Evolutionary conservation across 176 grass and related monocot species (phyloP), one percentile per base, ranked within the genome.

Genomic region (Guadua angustifolia): DNA sequence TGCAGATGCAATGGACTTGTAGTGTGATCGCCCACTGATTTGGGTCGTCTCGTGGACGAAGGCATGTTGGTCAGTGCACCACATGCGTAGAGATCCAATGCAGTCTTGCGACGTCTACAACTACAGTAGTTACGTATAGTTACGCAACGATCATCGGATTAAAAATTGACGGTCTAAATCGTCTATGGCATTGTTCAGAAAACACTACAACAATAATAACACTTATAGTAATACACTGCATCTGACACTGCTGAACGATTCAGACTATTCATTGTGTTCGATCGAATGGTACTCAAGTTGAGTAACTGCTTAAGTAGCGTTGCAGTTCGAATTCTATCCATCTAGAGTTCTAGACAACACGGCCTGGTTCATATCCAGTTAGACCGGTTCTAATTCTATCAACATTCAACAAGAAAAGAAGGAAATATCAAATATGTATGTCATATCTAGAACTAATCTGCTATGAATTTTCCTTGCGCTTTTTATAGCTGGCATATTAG

Each of bases 1-100:
- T 58, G 52, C 5, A 52, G 32, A 11, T 22, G 1, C 83, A 32
- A 18, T 77, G 61, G 22, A 69, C 39, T 42, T 44, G 9, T 9
- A 11, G 4, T 24, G 17, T 22, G 33, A 56, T 55, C 22, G 24
- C 69, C 59, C 58, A 53, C 32, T 79, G 84, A 52, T 42, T 86
- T 42, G 43, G 43, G 40, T 19, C 36, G 29, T 79, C 25, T 38
- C 18, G 8, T 13, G 36, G 24, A 51, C 7, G 84, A 43, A 65
- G 12, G n/a, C 46, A 55, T 66, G 46, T 79, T 66, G 68, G n/a
- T 64, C 76, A 43, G 44, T 38, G 22, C 53, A n/a, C 9, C 12
- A 42, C 14, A 14, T 5, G 47, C 74, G 50, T 29, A 29, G 29
- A 29, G 29, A 29, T 29, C 29, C 29, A 29, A 29, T 29, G 29